Evolutionary conservation across 257 asterid genomes (phyloP), one percentile per base, ranked within the genome.

Genomic region (Gentiana dahurica): DNA sequence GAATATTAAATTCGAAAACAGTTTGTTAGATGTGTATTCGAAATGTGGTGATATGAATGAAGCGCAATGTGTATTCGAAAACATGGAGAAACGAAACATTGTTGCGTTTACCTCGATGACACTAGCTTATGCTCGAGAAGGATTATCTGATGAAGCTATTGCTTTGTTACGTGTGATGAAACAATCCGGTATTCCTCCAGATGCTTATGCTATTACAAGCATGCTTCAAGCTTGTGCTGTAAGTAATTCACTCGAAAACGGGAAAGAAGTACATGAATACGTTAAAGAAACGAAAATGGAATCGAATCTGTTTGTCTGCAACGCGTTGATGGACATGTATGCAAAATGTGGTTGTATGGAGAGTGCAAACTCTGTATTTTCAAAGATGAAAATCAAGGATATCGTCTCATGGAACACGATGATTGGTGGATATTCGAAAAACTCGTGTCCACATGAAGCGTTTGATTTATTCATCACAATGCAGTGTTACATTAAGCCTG

Each of bases 301-400:
- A 8, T 52, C 69, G 5, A 53, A 48, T 46, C 57, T 65, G 62
- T 65, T 49, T 49, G 68, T 66, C n/a, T 51, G 48, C 34, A 71
- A 66, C 49, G 73, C 77, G 32, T 63, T 91, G 24, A 77, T 91
- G 90, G 94, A 91, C 75, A 87, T 87, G 98, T 91, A 87, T 53
- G 80, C 84, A 38, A 91, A 91, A 77, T 87, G 94, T 36, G 93
- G 98, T 62, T 75, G 86, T 33, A 69, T 81, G 83, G 72, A 62
- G 9, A 58, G 57, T 53, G 72, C 72, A 38, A 51, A 52, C 38
- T 9, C 1, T 9, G 66, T 66, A 38, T 71, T 71, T 37, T 65
- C 49, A 34, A 34, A n/a, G n/a, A 61, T 66, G 71, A 38, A 11
- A 3, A 36, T 13, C 3, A 65, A 66, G 58, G 76, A 71, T 51